Base-by-base conservation (phyloP, 176 grass and related monocot species). In the Oryza brachyantha region DNA sequence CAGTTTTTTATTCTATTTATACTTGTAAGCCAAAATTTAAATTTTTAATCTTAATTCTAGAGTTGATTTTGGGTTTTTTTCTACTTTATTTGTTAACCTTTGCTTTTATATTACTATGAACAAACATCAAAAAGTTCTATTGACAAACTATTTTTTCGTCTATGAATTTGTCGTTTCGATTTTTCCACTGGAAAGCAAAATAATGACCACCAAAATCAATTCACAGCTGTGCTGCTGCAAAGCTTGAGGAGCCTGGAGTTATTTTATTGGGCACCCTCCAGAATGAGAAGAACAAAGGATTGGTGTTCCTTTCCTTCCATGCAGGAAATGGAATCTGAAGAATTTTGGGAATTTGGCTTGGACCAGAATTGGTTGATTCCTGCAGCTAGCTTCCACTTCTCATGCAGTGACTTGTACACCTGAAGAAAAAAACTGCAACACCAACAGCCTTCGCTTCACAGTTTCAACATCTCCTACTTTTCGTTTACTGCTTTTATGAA, bases 381-480 rank as follows among this genome's bases (percentile, higher is more conserved):
- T 72, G 67, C 42, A 65, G 57, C 42, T 37, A 5, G 46, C 16
- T 50, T 0, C 43, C 76, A 29, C 65, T 2, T 69, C 48, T 52
- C 48, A 52, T 57, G 52, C n/a, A 57, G 48, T n/a, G 63, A 31
- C 59, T 25, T 26, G 9, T 10, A 39, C 14, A 10, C 21, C 70
- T 22, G 36, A 74, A 83, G 60, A 21, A 21, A 60, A 40, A 58
- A 43, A 66, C 3, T 6, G 29, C 69, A 74, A 2, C 70, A 38
- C 1, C 32, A 75, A 41, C n/a, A 29, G 31, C 48, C 48, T 26
- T 50, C 13, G 59, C 12, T 59, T 66, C 21, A 57, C 9, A 13
- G 54, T 34, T 61, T 67, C 68, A 42, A 73, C 55, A 70, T 84
- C 66, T 22, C 41, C 17, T 27, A 73, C 36, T 85, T 66, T 45